phyloP scores from a whole-genome alignment of 129 eudicot genomes.

The Pulicaria dysenterica region DNA sequence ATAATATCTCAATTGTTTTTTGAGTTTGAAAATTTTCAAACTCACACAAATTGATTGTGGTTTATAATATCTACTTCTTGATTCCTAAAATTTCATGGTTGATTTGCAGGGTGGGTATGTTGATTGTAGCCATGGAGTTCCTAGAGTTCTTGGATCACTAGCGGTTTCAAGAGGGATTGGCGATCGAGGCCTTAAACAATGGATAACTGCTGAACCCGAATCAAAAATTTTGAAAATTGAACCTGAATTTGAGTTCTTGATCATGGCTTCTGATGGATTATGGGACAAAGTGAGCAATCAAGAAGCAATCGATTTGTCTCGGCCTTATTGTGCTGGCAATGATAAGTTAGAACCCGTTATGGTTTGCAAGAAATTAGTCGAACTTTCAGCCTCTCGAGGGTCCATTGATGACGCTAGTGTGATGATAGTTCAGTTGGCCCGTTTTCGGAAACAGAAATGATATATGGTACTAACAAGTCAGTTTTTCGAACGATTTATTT shows the following conservation, averaged over 20 bases:
- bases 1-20: too few species aligned
- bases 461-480: too few species aligned
- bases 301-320: slow-evolving; percentile 78
- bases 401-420: slow-evolving; percentile 77
- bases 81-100: neutral
- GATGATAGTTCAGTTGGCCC: slow-evolving; percentile 59
- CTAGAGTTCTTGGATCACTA: slow-evolving; percentile 80
- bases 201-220: slow-evolving; percentile 91
- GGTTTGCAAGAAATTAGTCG: slow-evolving; percentile 73
- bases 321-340: slow-evolving; percentile 44
- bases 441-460: slow-evolving; percentile 28
- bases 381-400: slow-evolving; percentile 72
- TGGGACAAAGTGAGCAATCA: slow-evolving; percentile 98
- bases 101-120: slow-evolving; percentile 65
- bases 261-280: slow-evolving; percentile 93
- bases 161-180: slow-evolving; percentile 94
- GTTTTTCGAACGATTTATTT: neutral
- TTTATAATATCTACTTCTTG: neutral
- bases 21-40: too few species aligned
- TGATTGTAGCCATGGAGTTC: slow-evolving; percentile 63
- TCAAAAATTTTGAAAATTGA: slow-evolving; percentile 46
- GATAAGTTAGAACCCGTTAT: slow-evolving; percentile 43
- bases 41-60: neutral
- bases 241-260: slow-evolving; percentile 70
- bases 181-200: slow-evolving; percentile 73